phyloP scores from a whole-genome alignment of 768 basidiomycete species.

The Kondoa subrosea region DNA sequence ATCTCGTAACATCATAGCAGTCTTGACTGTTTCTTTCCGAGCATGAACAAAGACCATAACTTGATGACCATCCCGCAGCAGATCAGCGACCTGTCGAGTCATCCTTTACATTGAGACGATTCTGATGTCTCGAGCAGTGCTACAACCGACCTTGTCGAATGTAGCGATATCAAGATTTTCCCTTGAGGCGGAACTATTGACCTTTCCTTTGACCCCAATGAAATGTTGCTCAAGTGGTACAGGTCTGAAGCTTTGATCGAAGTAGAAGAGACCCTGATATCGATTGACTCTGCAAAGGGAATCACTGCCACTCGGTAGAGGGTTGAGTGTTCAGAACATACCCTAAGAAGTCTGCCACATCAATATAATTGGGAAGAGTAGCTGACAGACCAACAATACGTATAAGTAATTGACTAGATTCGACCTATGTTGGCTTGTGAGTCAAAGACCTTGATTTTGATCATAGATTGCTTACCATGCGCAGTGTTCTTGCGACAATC shows the following conservation, averaged over 20 bases:
- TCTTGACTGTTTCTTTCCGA: slow-evolving; percentile 91
- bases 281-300: slow-evolving; percentile 51
- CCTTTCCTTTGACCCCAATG: slow-evolving; percentile 77
- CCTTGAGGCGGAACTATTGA: slow-evolving; percentile 51
- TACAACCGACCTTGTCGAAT: slow-evolving; percentile 82
- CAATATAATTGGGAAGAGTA: slow-evolving; percentile 88
- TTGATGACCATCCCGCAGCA: slow-evolving; percentile 84
- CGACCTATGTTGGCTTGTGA: too few relatives aligned
- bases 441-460: too few relatives aligned
- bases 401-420: slow-evolving; percentile 87
- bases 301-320: background rate
- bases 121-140: too few relatives aligned
- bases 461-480: slow-evolving; percentile 51
- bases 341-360: slow-evolving; percentile 89
- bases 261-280: slow-evolving; percentile 79
- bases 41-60: slow-evolving; percentile 99
- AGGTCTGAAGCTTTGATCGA: slow-evolving; percentile 91
- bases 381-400: slow-evolving; percentile 87
- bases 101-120: too few relatives aligned
- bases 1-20: slow-evolving; percentile 64
- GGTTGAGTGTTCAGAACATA: slow-evolving; percentile 31
- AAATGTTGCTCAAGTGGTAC: slow-evolving; percentile 96
- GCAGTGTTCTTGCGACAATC: slow-evolving; percentile 84
- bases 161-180: slow-evolving; percentile 75
- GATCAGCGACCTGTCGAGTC: too few relatives aligned